Conservation (phyloP, 768 basidiomycete species). For the Neoboletus brunneissimus region DNA sequence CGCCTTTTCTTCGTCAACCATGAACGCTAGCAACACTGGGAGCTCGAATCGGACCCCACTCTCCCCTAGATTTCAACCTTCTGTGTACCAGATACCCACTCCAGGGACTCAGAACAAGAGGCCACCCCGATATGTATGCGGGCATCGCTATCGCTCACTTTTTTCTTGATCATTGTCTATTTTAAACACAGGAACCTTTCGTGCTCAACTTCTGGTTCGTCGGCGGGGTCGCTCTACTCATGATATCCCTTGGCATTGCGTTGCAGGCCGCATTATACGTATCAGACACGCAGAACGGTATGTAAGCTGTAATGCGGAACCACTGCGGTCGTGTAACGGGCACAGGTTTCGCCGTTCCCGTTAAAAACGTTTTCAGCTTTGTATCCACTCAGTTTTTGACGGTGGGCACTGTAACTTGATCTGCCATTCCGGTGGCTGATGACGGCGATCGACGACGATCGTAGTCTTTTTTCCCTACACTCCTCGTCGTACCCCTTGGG, state of each 20-base stretch:
- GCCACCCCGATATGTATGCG: constrained; percentile 44
- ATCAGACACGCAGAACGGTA: constrained; percentile 20
- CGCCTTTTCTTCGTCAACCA: background rate
- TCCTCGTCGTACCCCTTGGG: constrained; percentile 48
- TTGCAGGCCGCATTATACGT: constrained; percentile 13
- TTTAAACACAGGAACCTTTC: constrained; percentile 26
- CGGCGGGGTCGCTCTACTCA: constrained; percentile 38
- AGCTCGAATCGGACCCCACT: constrained; percentile 3
- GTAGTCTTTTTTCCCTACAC: constrained; percentile 59
- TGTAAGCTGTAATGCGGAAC: background rate
- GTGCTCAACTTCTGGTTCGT: constrained; percentile 39
- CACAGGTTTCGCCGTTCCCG: constrained; percentile 53
- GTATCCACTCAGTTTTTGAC: constrained; percentile 46
- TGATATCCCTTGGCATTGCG: constrained; percentile 34
- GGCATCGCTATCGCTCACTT: background rate
- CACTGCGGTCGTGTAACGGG: background rate
- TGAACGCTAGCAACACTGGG: constrained; percentile 2
- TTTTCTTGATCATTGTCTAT: background rate
- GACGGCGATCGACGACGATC: background rate
- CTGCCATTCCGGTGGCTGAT: background rate
- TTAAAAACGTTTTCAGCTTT: constrained; percentile 46
- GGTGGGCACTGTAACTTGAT: constrained; percentile 31
- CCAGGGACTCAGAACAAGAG: constrained; percentile 33
- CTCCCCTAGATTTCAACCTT: constrained; percentile 42
- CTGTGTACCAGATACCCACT: constrained; percentile 49